phyloP scores from a whole-genome alignment of 768 basidiomycete species.

The Lactarius deliciosus region DNA sequence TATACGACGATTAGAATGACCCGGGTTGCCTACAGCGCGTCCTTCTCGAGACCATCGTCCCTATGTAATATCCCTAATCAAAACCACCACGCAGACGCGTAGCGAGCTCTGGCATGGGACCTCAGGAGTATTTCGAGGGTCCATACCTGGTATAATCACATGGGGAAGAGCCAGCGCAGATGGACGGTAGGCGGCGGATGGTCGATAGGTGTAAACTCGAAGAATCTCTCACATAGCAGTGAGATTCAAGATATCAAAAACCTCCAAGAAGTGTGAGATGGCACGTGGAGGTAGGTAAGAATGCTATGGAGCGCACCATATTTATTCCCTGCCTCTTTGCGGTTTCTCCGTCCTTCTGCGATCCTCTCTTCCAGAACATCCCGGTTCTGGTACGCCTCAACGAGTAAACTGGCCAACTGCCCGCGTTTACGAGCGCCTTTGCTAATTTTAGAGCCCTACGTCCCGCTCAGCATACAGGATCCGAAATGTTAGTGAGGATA shows the following conservation, averaged over 20 bases:
- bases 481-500: neutral
- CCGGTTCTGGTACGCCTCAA: constrained; percentile 81
- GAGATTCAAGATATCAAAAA: constrained; percentile 14
- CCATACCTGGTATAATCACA: neutral
- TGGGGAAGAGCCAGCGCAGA: neutral
- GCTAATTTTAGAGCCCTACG: constrained; percentile 67
- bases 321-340: constrained; percentile 90
- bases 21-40: neutral
- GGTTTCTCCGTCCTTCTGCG: constrained; percentile 76
- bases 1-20: neutral
- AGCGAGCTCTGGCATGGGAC: neutral
- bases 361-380: constrained; percentile 82
- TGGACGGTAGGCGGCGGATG: too few species aligned
- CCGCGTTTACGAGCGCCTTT: constrained; percentile 70
- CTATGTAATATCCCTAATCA: neutral
- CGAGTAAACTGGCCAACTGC: constrained; percentile 77
- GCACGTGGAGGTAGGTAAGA: neutral
- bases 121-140: neutral
- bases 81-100: neutral
- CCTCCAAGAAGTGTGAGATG: constrained; percentile 11
- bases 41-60: too few species aligned
- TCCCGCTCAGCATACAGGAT: neutral
- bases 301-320: constrained; percentile 57
- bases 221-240: neutral
- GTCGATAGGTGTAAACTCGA: neutral